A percentile compares a stretch with the other conserved stretches of the same genome.
Evolutionary conservation across 176 grass and related monocot species (phyloP).

Genomic region (Eremochloa ophiuroides): DNA sequence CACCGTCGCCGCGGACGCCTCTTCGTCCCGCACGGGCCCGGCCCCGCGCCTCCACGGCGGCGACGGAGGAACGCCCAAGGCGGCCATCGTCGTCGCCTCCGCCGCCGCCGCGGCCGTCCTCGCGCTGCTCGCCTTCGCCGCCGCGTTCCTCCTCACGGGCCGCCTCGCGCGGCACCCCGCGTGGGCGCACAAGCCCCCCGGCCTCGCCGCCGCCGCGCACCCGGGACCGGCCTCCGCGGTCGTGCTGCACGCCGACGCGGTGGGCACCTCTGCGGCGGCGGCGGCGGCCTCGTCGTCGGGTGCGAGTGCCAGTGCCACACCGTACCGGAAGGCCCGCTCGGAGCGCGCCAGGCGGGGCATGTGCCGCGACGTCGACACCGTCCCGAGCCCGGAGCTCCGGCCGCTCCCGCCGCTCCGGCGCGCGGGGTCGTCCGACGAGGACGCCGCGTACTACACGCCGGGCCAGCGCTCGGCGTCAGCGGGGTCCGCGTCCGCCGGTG

Average conservation of each 20-base stretch:
- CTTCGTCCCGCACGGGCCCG: conserved; percentile 28
- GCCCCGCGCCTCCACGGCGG: neutral
- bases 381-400: conserved; percentile 73
- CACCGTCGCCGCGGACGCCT: conserved; percentile 47
- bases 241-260: neutral
- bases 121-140: conserved; percentile 36
- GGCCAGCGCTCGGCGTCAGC: conserved; percentile 35
- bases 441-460: conserved; percentile 73
- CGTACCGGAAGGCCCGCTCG: conserved; percentile 53
- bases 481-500: conserved; percentile 19
- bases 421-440: conserved; percentile 60
- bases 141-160: conserved; percentile 37
- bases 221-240: neutral
- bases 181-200: conserved; percentile 39
- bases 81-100: conserved; percentile 34
- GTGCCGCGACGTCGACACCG: conserved; percentile 62
- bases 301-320: conserved; percentile 28
- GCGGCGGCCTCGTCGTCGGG: neutral
- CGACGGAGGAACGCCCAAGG: conserved; percentile 31
- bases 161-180: conserved; percentile 23
- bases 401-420: conserved; percentile 70
- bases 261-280: neutral
- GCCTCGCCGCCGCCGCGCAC: conserved; percentile 9
- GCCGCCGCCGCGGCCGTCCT: conserved; percentile 37
- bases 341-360: conserved; percentile 50